These are phyloP conservation scores for Epichloe aotearoae DNA, from an alignment of 2,329 filamentous ascomycete genomes.

Conservation along the genomic window DNA sequence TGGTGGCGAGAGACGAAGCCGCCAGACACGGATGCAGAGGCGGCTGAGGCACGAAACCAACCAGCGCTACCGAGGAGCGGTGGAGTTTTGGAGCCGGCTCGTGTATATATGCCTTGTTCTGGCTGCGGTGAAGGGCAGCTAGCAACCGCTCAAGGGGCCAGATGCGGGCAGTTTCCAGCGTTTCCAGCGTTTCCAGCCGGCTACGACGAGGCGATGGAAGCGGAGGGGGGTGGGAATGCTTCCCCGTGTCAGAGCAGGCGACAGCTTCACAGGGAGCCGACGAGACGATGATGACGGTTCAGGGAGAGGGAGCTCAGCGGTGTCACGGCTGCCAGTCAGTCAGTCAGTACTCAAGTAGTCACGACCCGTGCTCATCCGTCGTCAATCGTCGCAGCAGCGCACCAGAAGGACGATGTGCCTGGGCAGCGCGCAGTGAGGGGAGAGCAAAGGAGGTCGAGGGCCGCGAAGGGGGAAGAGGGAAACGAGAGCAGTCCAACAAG, in stretches of 20 bases:
- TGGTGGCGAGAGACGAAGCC: neutral
- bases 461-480: conserved; percentile 8
- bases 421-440: conserved; percentile 3
- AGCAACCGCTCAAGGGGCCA: neutral
- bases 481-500: neutral
- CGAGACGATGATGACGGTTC: neutral
- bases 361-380: conserved; percentile 6
- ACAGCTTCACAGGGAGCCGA: neutral
- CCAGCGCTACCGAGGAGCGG: neutral
- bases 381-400: neutral
- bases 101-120: neutral
- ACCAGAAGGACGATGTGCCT: conserved; percentile 4
- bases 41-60: conserved; percentile 1
- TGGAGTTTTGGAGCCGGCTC: neutral
- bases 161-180: neutral
- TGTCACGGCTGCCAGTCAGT: conserved; percentile 3
- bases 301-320: conserved; percentile 3
- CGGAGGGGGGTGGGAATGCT: neutral
- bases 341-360: neutral
- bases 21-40: neutral
- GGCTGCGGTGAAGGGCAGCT: neutral
- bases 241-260: neutral
- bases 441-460: conserved; percentile 5
- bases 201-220: neutral
- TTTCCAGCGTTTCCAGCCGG: neutral